A percentile compares a stretch with the other conserved stretches of the same genome.
Conservation (phyloP, 2,329 filamentous ascomycete species). For the Trichoderma gracile region DNA sequence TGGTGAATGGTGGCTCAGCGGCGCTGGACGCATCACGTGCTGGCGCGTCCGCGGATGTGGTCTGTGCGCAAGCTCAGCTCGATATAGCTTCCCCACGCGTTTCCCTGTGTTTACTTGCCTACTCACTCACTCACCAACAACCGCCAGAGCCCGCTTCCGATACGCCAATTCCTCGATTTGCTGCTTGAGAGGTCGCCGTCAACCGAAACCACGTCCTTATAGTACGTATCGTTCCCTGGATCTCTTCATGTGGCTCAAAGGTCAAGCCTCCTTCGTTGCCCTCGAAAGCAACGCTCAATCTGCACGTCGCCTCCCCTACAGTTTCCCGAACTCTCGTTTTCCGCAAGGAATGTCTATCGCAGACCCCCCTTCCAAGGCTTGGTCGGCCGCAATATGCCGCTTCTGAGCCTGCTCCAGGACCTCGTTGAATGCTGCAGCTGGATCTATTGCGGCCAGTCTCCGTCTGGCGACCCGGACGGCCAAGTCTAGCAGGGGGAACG, state of each 20-base stretch:
- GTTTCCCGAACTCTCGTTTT: constrained; percentile 75
- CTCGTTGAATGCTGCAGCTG: constrained; percentile 51
- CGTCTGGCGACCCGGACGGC: constrained; percentile 43
- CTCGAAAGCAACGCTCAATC: constrained; percentile 27
- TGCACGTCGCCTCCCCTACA: constrained; percentile 76
- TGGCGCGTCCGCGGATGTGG: constrained; percentile 14
- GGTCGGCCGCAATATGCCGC: constrained; percentile 53
- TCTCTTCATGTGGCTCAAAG: constrained; percentile 11
- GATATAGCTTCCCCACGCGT: constrained; percentile 19
- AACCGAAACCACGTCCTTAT: not conserved
- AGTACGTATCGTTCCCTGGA: constrained; percentile 1
- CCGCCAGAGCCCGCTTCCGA: constrained; percentile 20
- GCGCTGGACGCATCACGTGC: constrained; percentile 17
- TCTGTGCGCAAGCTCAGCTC: constrained; percentile 16
- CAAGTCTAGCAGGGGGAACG: constrained; percentile 57
- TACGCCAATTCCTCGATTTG: constrained; percentile 21
- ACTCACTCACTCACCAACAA: not conserved
- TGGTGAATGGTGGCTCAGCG: too few relatives aligned
- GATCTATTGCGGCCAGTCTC: constrained; percentile 43
- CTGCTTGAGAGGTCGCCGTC: constrained; percentile 5
- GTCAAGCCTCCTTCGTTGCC: constrained; percentile 49
- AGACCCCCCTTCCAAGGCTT: constrained; percentile 44
- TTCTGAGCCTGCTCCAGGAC: constrained; percentile 62
- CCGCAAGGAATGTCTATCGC: constrained; percentile 63
- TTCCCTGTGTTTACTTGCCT: constrained; percentile 8